phyloP scores from a whole-genome alignment of 2,329 filamentous ascomycete genomes.

The Ceratocystis lukuohia region DNA sequence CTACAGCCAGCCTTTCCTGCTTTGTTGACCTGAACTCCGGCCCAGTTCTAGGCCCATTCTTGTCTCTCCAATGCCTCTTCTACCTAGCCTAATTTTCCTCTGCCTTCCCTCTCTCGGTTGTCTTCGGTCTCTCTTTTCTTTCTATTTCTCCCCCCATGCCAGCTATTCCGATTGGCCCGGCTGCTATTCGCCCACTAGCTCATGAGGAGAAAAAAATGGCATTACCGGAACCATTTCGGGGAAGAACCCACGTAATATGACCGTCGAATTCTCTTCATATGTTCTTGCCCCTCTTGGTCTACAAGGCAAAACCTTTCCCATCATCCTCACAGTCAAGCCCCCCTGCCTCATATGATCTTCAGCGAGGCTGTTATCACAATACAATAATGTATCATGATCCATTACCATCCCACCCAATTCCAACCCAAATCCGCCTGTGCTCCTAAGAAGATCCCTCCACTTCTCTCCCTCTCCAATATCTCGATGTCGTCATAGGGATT shows the following conservation, averaged over 20 bases:
- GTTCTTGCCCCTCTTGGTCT: no score
- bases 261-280: no score
- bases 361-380: no score
- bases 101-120: neutral
- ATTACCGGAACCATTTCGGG: neutral
- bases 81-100: neutral
- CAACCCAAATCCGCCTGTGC: neutral
- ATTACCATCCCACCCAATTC: no score
- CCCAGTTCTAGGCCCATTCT: neutral
- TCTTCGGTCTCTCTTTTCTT: neutral
- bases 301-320: no score
- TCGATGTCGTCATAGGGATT: neutral
- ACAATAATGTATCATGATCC: no score
- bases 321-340: no score
- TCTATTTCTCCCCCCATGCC: neutral
- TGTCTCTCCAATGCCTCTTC: neutral
- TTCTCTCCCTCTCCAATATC: neutral
- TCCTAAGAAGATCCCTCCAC: neutral
- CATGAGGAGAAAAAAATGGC: neutral
- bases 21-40: neutral
- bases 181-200: neutral
- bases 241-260: neutral
- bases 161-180: neutral
- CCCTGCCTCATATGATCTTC: no score
- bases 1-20: neutral